Conservation (phyloP, 805 yeast genomes). For the Barnettozyma salicaria region DNA sequence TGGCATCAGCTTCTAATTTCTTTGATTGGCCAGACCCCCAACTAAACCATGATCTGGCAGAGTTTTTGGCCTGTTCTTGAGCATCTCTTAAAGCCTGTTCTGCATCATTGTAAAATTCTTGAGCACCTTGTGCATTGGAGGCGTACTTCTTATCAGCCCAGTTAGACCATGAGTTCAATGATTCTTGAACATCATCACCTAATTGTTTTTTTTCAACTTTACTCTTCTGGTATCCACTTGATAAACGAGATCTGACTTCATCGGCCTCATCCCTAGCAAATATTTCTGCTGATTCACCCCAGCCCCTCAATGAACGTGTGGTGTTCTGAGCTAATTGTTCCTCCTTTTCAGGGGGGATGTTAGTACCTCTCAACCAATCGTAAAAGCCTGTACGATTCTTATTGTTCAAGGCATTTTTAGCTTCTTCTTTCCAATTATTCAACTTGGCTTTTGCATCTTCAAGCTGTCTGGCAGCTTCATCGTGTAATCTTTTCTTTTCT, state of each 20-base stretch:
- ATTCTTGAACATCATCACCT: slow-evolving; percentile 3
- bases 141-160: slow-evolving; percentile 25
- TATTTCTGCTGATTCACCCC: slow-evolving; percentile 41
- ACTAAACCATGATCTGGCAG: slow-evolving; percentile 32
- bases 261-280: slow-evolving; percentile 38
- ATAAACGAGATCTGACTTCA: slow-evolving; percentile 11
- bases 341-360: slow-evolving; percentile 26
- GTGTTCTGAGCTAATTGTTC: slow-evolving; percentile 31
- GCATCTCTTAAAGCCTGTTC: slow-evolving; percentile 29
- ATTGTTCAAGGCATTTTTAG: slow-evolving; percentile 12
- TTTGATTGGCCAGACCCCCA: slow-evolving; percentile 35
- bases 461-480: slow-evolving; percentile 26
- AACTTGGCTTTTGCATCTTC: slow-evolving; percentile 20
- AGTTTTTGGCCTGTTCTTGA: slow-evolving; percentile 29
- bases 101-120: slow-evolving; percentile 29
- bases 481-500: slow-evolving; percentile 19
- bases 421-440: slow-evolving; percentile 18
- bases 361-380: slow-evolving; percentile 25
- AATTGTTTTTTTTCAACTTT: slow-evolving; percentile 6
- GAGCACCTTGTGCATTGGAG: slow-evolving; percentile 22
- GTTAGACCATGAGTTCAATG: slow-evolving; percentile 18
- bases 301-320: slow-evolving; percentile 35
- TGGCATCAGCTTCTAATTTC: slow-evolving; percentile 29
- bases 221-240: slow-evolving; percentile 5
- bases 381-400: slow-evolving; percentile 18